Evolutionary conservation across 2,329 filamentous ascomycete genomes (phyloP), one percentile per base, ranked within the genome.

Genomic region (Claviceps sp.): DNA sequence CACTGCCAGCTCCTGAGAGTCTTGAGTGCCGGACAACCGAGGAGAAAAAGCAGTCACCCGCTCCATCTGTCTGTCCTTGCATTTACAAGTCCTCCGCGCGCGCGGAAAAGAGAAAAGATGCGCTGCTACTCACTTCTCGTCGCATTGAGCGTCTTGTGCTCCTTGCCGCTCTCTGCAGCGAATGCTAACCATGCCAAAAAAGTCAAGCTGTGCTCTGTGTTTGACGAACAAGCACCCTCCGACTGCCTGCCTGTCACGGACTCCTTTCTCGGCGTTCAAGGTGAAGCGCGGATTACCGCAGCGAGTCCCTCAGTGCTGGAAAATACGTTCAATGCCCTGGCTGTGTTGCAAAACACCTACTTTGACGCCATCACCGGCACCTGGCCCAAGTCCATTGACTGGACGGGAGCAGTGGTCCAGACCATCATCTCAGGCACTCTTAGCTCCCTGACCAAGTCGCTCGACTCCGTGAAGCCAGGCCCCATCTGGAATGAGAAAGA

Each of bases 331-430:
- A 66, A 76, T 48, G 85, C 87, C 5, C 73, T 96, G 56, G 74
- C 81, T 47, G 80, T 84, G 5, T 81, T 96, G 75, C 89, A 96
- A 65, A 73, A 79, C 50, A 72, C 76, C 26, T 95, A 89, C 68
- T 96, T 93, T 64, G 76, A 82, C 47, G 69, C 84, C 4, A 86
- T 86, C 75, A 71, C 85, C 39, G 89, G 87, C 11, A 89, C 81
- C 26, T 97, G 90, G 88, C 88, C 89, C 0, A 75, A 76, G 1
- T 79, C 87, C 37, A 96, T 95, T 61, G 91, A 96, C 70, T 97
- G 91, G 91, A 97, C 91, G 0, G 84, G 83, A 17, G 90, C 91
- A 4, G 88, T 96, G 8, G 73, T 88, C 59, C 82, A 83, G 44
- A 95, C 90, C 0, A 82, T 91, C 52, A 69, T 95, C 39, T 85